Conservation (phyloP, 495 filamentous ascomycete genomes). For the Letharia columbiana region DNA sequence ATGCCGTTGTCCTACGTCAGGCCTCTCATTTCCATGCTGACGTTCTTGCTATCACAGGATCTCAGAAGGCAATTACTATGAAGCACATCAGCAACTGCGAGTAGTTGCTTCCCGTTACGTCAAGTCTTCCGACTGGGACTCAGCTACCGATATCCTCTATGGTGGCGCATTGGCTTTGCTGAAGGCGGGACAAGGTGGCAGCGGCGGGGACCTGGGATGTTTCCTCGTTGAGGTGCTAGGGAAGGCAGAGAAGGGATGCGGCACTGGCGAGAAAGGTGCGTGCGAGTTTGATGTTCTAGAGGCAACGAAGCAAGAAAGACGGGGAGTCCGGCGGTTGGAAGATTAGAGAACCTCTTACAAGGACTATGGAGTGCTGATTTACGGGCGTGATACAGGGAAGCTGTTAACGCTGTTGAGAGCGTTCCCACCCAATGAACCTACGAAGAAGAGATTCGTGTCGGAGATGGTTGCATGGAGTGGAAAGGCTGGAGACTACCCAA, state of each 20-base stretch:
- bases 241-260: constrained; percentile 67
- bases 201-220: constrained; percentile 82
- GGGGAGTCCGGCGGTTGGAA: not conserved
- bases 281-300: constrained; percentile 15
- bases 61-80: constrained; percentile 86
- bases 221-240: constrained; percentile 82
- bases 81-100: constrained; percentile 94
- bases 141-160: constrained; percentile 78
- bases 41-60: constrained; percentile 48
- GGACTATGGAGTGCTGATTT: not conserved
- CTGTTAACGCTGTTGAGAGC: constrained; percentile 51
- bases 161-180: constrained; percentile 77
- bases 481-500: constrained; percentile 75
- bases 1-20: not conserved
- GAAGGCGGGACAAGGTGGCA: constrained; percentile 81
- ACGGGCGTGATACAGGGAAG: constrained; percentile 16
- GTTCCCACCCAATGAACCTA: constrained; percentile 78
- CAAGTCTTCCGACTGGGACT: constrained; percentile 70
- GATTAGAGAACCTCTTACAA: not conserved
- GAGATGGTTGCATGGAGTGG: constrained; percentile 87
- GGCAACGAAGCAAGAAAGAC: not conserved
- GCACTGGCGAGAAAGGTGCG: constrained; percentile 53
- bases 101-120: constrained; percentile 88
- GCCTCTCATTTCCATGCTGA: not conserved
- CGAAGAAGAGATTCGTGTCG: constrained; percentile 79